phyloP scores from a whole-genome alignment of 129 eudicot species.

The Flaveria linearis region DNA sequence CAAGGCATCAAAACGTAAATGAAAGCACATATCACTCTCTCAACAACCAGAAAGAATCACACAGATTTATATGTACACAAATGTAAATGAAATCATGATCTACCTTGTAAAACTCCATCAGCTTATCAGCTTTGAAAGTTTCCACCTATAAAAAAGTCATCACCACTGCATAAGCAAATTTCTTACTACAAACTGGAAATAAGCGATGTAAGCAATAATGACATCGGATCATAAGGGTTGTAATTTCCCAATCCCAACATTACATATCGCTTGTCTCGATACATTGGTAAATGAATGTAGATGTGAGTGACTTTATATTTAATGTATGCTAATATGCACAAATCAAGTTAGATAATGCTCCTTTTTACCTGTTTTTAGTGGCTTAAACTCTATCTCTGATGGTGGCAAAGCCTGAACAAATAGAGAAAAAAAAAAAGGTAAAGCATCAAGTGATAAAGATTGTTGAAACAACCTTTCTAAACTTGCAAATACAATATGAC shows the following conservation, averaged over 20 bases:
- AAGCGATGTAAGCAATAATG: constrained; percentile 4
- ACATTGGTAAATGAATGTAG: neutral
- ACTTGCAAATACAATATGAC: constrained; percentile 1
- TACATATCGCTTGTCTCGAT: constrained; percentile 10
- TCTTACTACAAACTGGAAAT: neutral
- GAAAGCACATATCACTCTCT: constrained; percentile 8
- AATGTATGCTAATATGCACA: constrained; percentile 9
- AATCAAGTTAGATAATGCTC: constrained; percentile 2
- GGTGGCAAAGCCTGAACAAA: constrained; percentile 83
- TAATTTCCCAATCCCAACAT: neutral
- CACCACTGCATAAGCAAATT: constrained; percentile 28
- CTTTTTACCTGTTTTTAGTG: constrained; percentile 88
- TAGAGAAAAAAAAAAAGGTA: constrained; percentile 3
- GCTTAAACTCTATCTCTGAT: constrained; percentile 72
- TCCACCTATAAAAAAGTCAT: constrained; percentile 48
- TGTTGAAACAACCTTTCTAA: neutral
- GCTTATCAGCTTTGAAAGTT: constrained; percentile 72
- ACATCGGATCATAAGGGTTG: neutral
- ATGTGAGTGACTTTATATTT: neutral
- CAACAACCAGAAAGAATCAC: constrained; percentile 1
- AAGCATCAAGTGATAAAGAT: constrained; percentile 4
- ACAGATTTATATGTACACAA: neutral
- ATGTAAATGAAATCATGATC: constrained; percentile 8
- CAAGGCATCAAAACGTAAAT: constrained; percentile 8
- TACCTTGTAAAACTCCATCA: constrained; percentile 85